Conservation (phyloP, 306 rosid species). For the Acacia crassicarpa region DNA sequence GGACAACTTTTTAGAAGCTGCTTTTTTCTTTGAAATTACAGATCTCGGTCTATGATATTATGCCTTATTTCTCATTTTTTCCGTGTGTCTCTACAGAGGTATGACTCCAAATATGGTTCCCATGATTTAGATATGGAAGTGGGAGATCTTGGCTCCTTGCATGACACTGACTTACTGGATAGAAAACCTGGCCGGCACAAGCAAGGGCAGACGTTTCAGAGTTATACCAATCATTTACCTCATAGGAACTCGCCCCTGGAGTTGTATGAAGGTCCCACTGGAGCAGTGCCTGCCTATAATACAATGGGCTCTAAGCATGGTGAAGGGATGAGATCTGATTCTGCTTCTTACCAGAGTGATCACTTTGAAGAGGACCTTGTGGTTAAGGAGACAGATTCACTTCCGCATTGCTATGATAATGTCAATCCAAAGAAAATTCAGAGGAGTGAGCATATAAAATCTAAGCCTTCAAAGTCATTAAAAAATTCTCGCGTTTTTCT, state of each 20-base stretch:
- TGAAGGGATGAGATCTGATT: constrained; percentile 58
- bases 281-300: constrained; percentile 52
- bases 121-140: constrained; percentile 61
- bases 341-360: constrained; percentile 55
- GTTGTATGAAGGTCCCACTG: constrained; percentile 59
- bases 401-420: constrained; percentile 42
- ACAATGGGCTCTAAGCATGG: constrained; percentile 52
- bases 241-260: constrained; percentile 64
- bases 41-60: background rate
- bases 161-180: constrained; percentile 57
- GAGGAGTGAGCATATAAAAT: constrained; percentile 54
- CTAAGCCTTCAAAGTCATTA: constrained; percentile 51
- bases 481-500: constrained; percentile 35
- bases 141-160: constrained; percentile 50
- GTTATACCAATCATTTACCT: constrained; percentile 41
- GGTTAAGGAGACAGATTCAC: constrained; percentile 44
- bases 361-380: constrained; percentile 49
- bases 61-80: constrained; percentile 25
- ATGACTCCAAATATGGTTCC: constrained; percentile 64
- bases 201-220: constrained; percentile 40
- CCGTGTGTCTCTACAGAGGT: constrained; percentile 53
- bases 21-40: background rate
- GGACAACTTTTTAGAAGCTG: background rate
- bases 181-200: constrained; percentile 49
- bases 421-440: constrained; percentile 41